A percentile compares a stretch with the other conserved stretches of the same genome.
phyloP scores from a whole-genome alignment of 306 rosid species.

The Sindora glabra region DNA sequence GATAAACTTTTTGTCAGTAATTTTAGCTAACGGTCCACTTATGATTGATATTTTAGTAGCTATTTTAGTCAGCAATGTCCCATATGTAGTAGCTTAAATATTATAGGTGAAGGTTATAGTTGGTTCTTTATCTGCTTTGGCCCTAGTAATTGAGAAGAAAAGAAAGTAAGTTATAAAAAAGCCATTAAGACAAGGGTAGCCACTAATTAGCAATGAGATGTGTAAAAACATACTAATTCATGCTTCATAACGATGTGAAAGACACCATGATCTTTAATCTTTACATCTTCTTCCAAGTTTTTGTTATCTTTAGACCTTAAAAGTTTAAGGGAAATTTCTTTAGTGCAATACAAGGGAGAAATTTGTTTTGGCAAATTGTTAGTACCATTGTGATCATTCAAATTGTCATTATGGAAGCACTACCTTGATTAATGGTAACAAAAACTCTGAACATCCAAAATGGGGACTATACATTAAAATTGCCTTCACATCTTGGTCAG shows the following conservation, averaged over 20 bases:
- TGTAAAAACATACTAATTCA: neutral
- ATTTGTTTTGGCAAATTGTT: neutral
- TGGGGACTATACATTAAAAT: neutral
- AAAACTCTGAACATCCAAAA: neutral
- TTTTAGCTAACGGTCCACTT: neutral
- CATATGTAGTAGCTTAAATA: neutral
- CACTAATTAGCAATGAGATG: neutral
- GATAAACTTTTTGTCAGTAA: neutral
- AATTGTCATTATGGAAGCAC: neutral
- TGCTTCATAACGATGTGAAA: neutral
- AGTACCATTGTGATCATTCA: neutral
- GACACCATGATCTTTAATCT: neutral
- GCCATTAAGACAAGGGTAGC: neutral
- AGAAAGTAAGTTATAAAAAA: neutral
- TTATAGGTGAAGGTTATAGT: slow-evolving; percentile 1
- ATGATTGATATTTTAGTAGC: neutral
- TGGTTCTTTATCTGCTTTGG: neutral
- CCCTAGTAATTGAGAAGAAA: neutral
- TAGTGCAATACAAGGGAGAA: neutral
- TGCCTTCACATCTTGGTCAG: neutral
- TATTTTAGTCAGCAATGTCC: neutral
- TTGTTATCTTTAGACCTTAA: neutral
- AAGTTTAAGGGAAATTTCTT: neutral
- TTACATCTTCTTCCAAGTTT: neutral
- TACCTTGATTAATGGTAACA: neutral